These are phyloP conservation scores for Tetrahymena malaccensis DNA, from an alignment of 73 alveolate species.

Conservation along the genomic window DNA sequence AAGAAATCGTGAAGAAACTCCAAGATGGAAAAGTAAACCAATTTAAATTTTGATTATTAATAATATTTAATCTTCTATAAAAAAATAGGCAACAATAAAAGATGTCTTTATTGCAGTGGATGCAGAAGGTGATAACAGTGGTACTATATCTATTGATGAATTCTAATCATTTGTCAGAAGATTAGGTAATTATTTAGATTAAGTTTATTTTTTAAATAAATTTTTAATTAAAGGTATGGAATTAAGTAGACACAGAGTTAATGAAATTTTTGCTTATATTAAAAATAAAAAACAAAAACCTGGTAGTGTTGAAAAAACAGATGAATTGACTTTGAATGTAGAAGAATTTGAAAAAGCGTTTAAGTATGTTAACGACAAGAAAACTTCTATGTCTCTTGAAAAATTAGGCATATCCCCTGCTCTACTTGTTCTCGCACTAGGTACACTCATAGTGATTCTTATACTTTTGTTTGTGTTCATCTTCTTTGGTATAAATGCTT, in stretches of 20 bases:
- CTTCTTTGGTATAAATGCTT: background rate
- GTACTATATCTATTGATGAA: background rate
- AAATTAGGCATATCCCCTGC: slow-evolving; percentile 36
- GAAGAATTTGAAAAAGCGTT: slow-evolving; percentile 32
- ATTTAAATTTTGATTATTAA: background rate
- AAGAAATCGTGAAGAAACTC: background rate
- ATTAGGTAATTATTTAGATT: background rate
- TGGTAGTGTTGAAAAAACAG: background rate
- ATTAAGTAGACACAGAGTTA: slow-evolving; percentile 29
- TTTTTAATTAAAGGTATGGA: slow-evolving; percentile 9
- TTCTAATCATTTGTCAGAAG: background rate
- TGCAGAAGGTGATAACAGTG: background rate
- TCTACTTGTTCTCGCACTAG: slow-evolving; percentile 9
- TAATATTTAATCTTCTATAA: background rate
- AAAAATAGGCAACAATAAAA: background rate
- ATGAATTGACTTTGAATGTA: slow-evolving; percentile 9
- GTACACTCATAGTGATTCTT: background rate
- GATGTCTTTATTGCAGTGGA: background rate
- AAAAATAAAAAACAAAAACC: background rate
- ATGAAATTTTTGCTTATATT: slow-evolving; percentile 35
- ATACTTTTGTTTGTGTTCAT: background rate
- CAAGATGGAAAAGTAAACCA: background rate
- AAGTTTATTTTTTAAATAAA: background rate
- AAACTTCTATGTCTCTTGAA: slow-evolving; percentile 39
- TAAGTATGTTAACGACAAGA: slow-evolving; percentile 22